These are phyloP conservation scores for Thalassiosira ordinaria DNA, from an alignment of 352 stramenopile species.

Conservation along the genomic window DNA sequence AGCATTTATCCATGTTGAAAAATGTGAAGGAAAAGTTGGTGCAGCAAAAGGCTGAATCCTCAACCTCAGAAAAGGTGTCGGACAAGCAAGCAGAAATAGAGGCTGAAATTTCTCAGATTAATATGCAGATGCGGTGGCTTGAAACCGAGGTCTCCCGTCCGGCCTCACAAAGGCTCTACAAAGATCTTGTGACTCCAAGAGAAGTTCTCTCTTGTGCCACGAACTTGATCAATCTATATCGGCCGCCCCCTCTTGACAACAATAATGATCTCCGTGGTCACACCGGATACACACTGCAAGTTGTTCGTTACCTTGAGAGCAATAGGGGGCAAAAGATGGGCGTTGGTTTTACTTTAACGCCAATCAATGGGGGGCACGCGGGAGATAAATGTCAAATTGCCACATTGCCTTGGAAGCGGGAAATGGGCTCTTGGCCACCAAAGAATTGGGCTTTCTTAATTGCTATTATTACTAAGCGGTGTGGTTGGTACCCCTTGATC, in stretches of 20 bases:
- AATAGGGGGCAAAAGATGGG: neutral
- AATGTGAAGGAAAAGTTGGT: neutral
- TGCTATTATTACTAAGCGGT: conserved; percentile 1
- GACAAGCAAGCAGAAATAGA: neutral
- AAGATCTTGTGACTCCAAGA: neutral
- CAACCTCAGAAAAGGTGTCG: neutral
- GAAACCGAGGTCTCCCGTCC: neutral
- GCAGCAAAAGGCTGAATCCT: neutral
- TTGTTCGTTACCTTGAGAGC: neutral
- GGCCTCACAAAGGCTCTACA: neutral
- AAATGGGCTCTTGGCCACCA: conserved; percentile 5
- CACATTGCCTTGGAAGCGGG: conserved; percentile 3
- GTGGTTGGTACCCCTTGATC: too few species aligned
- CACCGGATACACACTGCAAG: neutral
- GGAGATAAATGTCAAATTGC: too few species aligned
- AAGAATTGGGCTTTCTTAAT: conserved; percentile 26
- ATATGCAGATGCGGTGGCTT: neutral
- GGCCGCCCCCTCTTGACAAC: neutral
- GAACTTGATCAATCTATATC: neutral
- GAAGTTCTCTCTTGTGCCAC: conserved; percentile 8
- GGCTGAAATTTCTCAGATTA: neutral
- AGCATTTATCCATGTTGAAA: neutral
- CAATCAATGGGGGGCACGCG: too few species aligned
- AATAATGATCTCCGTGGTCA: too few species aligned
- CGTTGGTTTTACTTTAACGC: neutral